Evolutionary conservation across 1,284 basidiomycete genomes (phyloP), one percentile per base, ranked within the genome.

Genomic region (Ustilago shanxiensis): DNA sequence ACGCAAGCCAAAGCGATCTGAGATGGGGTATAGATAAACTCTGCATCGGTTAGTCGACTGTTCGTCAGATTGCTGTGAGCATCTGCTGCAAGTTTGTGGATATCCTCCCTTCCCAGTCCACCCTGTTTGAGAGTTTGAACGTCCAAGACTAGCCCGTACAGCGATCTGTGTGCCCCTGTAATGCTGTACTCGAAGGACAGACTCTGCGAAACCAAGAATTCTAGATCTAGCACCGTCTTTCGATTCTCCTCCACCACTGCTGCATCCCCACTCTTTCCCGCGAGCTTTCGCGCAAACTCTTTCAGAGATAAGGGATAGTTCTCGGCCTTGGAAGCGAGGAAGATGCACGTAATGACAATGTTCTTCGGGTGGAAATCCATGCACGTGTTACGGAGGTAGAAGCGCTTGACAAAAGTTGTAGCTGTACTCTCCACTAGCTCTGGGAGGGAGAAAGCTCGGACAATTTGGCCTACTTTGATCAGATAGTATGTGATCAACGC

Each of bases 301-400:
- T 95, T 92, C 62, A 98, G 89, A 2, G 94, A 91, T 58, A 98
- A 92, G 1, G 93, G 92, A 79, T 93, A 91, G 84, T 99, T 98
- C 37, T 95, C 96, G 14, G 97, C 97, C 88, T 99, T 99, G 20
- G 95, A 93, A 0, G 96, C 95, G 57, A 99, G 90, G 83, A 97
- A 99, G 39, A 99, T 88, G 33, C 95, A 92, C 1, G 96, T 98
- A 57, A 60, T 65, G 55, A 99, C 98, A 83, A 99, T 94, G 80
- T 93, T 93, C 87, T 97, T 97, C 0, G 96, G 97, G 87, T 99
- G 97, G 91, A 94, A 98, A 85, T 99, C 95, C 95, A 99, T 98
- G 60, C 95, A 94, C 1, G 95, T 98, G 84, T 99, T 99, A 87
- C 93, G 93, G 60, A 99, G 89, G 86, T 99, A 99, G 88, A 99